Percentiles rank a stretch among this genome's conserved stretches.
These are phyloP conservation scores for Botrytis fabae DNA, from an alignment of 2,329 filamentous ascomycete genomes.

Conservation along the genomic window DNA sequence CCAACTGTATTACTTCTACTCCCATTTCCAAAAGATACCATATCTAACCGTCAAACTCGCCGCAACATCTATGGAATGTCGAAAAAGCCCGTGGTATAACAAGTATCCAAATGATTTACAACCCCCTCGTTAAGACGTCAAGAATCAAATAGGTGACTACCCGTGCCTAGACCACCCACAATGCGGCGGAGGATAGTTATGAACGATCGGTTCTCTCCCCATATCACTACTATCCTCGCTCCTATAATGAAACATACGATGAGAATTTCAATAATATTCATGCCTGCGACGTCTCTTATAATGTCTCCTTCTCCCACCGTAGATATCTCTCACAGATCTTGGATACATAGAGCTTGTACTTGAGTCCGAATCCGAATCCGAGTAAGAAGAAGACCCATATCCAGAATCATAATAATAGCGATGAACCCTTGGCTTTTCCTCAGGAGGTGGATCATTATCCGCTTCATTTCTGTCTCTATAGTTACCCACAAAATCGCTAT, in stretches of 20 bases:
- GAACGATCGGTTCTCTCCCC: accelerated
- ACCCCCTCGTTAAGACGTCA: neutral
- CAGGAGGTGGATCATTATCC: neutral
- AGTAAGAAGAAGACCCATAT: neutral
- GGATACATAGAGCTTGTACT: neutral
- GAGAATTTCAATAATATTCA: neutral
- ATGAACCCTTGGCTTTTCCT: neutral
- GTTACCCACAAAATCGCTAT: constrained; percentile 1
- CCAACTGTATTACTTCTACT: neutral
- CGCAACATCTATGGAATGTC: neutral
- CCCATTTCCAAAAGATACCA: neutral
- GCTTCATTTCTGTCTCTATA: neutral
- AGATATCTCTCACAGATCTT: neutral
- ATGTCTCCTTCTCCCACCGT: neutral
- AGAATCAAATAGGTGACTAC: neutral
- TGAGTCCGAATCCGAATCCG: neutral
- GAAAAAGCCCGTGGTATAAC: neutral
- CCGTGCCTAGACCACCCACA: neutral
- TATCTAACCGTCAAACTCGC: neutral
- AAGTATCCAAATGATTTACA: neutral
- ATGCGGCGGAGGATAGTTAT: neutral
- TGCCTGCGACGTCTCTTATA: no score
- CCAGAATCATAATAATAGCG: neutral
- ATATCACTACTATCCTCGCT: neutral
- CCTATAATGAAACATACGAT: neutral